phyloP scores from a whole-genome alignment of 1,139 yeast species.

The Scheffersomyces titani region DNA sequence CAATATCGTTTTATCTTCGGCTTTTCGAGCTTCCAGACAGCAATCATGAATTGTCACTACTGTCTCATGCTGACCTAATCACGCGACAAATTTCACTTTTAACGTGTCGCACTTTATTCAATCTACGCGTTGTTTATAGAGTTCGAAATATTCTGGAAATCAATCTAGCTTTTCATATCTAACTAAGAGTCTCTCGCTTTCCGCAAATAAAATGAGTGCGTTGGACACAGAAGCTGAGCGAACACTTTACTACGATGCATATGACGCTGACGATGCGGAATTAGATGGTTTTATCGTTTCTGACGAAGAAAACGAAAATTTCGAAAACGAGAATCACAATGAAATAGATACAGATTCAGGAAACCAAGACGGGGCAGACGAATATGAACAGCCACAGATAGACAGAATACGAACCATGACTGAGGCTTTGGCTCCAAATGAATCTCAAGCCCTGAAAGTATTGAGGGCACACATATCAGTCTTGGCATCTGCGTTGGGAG shows the following conservation, averaged over 20 bases:
- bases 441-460: constrained; percentile 43
- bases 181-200: too few relatives aligned
- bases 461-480: constrained; percentile 70
- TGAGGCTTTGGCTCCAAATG: constrained; percentile 33
- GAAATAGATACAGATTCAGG: constrained; percentile 13
- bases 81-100: not conserved
- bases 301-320: constrained; percentile 16
- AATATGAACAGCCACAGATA: constrained; percentile 17
- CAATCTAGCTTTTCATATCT: not conserved
- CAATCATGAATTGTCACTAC: not conserved
- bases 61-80: not conserved
- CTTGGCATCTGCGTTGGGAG: constrained; percentile 80
- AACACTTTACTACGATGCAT: not conserved
- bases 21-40: not conserved
- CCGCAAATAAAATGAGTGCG: not conserved
- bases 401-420: constrained; percentile 35
- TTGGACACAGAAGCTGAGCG: not conserved
- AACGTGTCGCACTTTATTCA: not conserved
- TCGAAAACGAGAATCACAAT: constrained; percentile 3
- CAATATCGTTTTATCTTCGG: not conserved
- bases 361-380: constrained; percentile 11
- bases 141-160: not conserved
- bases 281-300: constrained; percentile 23
- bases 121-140: not conserved
- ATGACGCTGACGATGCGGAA: constrained; percentile 12